These are phyloP conservation scores for Escallonia herrerae DNA, from an alignment of 129 eudicot species.

Conservation along the genomic window DNA sequence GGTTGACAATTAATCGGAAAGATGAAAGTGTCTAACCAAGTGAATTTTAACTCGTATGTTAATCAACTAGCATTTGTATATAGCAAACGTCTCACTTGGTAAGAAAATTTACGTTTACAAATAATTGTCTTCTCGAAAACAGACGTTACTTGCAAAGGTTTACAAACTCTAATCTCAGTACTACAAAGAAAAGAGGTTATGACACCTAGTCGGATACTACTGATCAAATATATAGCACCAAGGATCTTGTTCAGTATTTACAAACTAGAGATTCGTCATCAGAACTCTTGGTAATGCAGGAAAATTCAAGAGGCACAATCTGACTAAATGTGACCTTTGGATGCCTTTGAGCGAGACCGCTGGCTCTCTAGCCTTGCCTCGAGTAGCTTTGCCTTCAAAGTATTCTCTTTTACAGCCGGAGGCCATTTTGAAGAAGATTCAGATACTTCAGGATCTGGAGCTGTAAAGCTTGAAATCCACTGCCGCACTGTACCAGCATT, in stretches of 20 bases:
- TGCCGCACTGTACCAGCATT: constrained; percentile 27
- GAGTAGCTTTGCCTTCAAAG: constrained; percentile 71
- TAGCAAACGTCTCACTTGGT: no score
- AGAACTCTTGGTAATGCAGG: not conserved
- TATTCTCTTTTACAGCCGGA: constrained; percentile 33
- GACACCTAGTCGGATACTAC: no score
- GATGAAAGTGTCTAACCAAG: no score
- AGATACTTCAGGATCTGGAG: constrained; percentile 16
- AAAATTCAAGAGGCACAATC: no score
- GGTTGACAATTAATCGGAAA: no score
- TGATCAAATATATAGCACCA: no score
- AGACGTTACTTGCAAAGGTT: not conserved
- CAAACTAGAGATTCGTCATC: not conserved
- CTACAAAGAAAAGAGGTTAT: no score
- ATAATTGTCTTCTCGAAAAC: no score
- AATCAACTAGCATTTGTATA: no score
- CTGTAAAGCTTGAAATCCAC: constrained; percentile 27
- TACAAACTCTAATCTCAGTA: no score
- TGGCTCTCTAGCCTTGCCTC: constrained; percentile 73
- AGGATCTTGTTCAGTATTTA: not conserved
- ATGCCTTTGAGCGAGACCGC: constrained; percentile 29
- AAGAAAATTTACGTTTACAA: no score
- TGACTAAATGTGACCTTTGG: constrained; percentile 12
- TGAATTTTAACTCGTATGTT: no score
- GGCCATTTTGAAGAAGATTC: constrained; percentile 30